These are phyloP conservation scores for Aspergillus unguis DNA, from an alignment of 2,329 filamentous ascomycete species.

Conservation along the genomic window DNA sequence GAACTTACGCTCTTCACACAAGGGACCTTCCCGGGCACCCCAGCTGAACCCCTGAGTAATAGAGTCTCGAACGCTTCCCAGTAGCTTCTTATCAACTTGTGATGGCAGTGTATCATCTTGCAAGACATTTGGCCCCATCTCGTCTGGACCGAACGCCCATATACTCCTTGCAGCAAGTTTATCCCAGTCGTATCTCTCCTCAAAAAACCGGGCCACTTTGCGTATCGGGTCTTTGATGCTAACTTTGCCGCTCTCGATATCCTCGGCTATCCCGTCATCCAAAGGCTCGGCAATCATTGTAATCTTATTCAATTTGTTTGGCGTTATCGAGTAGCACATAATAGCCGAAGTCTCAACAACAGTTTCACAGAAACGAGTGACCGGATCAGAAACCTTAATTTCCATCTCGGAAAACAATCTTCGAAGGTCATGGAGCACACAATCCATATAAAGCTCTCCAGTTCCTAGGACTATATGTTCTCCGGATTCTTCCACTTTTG, in stretches of 20 bases:
- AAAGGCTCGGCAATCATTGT: constrained; percentile 97
- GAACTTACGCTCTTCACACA: constrained; percentile 94
- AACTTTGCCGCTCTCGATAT: constrained; percentile 88
- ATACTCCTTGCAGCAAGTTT: constrained; percentile 90
- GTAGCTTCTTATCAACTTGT: constrained; percentile 88
- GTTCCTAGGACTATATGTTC: constrained; percentile 95
- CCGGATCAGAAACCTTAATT: constrained; percentile 96
- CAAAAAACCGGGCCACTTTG: constrained; percentile 94
- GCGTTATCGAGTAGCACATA: constrained; percentile 95
- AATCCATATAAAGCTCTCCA: constrained; percentile 99
- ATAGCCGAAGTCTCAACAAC: constrained; percentile 96
- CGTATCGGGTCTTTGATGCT: constrained; percentile 89
- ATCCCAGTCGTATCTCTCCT: constrained; percentile 96
- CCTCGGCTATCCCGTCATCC: constrained; percentile 88
- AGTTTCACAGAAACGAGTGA: constrained; percentile 96
- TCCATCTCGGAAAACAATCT: constrained; percentile 98
- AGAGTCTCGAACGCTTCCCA: constrained; percentile 83
- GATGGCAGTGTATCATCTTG: constrained; percentile 94
- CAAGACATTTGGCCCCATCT: constrained; percentile 89
- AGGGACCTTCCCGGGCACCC: constrained; percentile 89
- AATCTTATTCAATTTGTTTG: constrained; percentile 99
- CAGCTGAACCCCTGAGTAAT: constrained; percentile 96
- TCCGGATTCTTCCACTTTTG: constrained; percentile 96
- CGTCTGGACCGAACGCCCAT: constrained; percentile 97
- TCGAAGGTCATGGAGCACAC: constrained; percentile 89